Conservation (phyloP, 345 rosid genomes). For the Capsella bursapastoris region DNA sequence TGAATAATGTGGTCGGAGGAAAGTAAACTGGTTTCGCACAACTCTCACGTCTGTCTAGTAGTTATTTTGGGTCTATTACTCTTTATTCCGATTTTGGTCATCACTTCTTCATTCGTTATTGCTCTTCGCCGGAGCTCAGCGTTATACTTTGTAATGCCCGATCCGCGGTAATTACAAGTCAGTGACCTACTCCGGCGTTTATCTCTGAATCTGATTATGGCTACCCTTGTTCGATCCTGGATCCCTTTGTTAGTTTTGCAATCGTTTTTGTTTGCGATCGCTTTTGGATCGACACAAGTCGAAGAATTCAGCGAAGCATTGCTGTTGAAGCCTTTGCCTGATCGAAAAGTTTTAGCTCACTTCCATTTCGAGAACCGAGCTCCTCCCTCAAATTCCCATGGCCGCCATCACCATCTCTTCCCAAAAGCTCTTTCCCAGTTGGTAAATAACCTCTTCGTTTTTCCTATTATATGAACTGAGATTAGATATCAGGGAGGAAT, state of each 20-base stretch:
- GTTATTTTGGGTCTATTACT: background rate
- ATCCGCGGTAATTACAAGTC: slow-evolving; percentile 20
- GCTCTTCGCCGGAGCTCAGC: slow-evolving; percentile 37
- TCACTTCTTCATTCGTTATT: background rate
- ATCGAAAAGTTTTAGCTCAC: slow-evolving; percentile 81
- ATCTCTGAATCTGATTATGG: slow-evolving; percentile 32
- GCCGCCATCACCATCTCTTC: slow-evolving; percentile 90
- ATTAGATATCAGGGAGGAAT: background rate
- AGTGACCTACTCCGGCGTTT: slow-evolving; percentile 18
- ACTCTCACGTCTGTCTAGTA: too few relatives aligned
- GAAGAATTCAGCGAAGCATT: slow-evolving; percentile 80
- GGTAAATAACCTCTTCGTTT: slow-evolving; percentile 48
- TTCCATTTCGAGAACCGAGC: slow-evolving; percentile 79
- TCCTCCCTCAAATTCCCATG: slow-evolving; percentile 65
- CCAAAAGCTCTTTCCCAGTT: slow-evolving; percentile 97
- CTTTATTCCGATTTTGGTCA: background rate
- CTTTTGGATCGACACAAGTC: slow-evolving; percentile 49
- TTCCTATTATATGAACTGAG: background rate
- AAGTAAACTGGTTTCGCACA: too few relatives aligned
- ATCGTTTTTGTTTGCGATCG: slow-evolving; percentile 34
- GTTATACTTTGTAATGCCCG: slow-evolving; percentile 27
- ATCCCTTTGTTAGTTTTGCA: slow-evolving; percentile 34
- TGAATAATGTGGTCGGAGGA: too few relatives aligned
- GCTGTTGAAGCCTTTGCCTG: slow-evolving; percentile 83
- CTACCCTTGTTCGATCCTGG: slow-evolving; percentile 9